Conservation (phyloP, 495 filamentous ascomycete species). For the Lasiosphaeris hirsuta region DNA sequence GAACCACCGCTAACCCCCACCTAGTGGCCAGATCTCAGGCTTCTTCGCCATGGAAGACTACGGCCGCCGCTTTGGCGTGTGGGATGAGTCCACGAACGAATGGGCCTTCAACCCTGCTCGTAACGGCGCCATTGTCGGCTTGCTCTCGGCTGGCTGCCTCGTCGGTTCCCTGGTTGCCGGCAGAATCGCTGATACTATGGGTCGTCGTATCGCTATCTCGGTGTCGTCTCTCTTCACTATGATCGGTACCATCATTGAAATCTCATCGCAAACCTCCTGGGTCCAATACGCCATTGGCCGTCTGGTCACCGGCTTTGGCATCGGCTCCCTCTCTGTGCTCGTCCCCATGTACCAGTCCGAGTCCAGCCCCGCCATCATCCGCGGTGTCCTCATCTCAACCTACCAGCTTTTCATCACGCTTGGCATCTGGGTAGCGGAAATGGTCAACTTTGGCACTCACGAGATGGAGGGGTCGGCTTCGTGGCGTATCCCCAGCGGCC, state of each 20-base stretch:
- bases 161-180: slow-evolving; percentile 64
- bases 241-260: slow-evolving; percentile 66
- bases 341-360: slow-evolving; percentile 75
- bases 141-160: slow-evolving; percentile 65
- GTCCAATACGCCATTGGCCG: slow-evolving; percentile 53
- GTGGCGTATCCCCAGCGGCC: slow-evolving; percentile 79
- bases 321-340: slow-evolving; percentile 66
- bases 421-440: slow-evolving; percentile 78
- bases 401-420: slow-evolving; percentile 89
- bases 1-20: not conserved
- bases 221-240: slow-evolving; percentile 62
- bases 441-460: slow-evolving; percentile 76
- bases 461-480: slow-evolving; percentile 50
- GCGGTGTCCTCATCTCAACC: slow-evolving; percentile 63
- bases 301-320: slow-evolving; percentile 62
- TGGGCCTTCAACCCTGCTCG: slow-evolving; percentile 46
- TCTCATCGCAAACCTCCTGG: slow-evolving; percentile 51
- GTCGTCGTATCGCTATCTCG: slow-evolving; percentile 47
- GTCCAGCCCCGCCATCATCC: slow-evolving; percentile 61
- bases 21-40: slow-evolving; percentile 44
- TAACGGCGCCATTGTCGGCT: slow-evolving; percentile 53
- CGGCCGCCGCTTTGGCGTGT: slow-evolving; percentile 45
- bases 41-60: slow-evolving; percentile 63
- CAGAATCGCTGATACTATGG: slow-evolving; percentile 48
- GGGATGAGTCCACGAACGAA: slow-evolving; percentile 23